These are phyloP conservation scores for Dysphania ambrosioides DNA, from an alignment of 148 eudicot genomes.

Conservation along the genomic window DNA sequence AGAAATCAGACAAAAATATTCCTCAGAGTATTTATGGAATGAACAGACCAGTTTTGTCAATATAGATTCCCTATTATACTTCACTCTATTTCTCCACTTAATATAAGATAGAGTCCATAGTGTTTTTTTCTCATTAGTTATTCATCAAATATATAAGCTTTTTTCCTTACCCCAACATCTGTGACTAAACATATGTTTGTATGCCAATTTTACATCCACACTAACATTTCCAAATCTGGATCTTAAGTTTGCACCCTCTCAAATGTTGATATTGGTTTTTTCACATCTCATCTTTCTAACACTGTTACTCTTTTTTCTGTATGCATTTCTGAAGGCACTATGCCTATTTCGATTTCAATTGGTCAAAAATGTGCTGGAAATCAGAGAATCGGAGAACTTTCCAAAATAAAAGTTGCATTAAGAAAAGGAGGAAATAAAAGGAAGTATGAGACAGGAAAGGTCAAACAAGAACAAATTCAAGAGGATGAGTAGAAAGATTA, in stretches of 20 bases:
- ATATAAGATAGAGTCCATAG: neutral
- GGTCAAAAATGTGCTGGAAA: neutral
- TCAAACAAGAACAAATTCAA: neutral
- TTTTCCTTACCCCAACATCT: neutral
- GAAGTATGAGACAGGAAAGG: too few relatives aligned
- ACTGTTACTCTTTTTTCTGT: neutral
- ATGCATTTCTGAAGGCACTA: neutral
- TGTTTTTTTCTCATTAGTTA: neutral
- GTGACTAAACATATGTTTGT: too few relatives aligned
- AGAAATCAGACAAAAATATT: slow-evolving; percentile 8
- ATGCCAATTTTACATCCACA: neutral
- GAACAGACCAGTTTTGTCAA: neutral
- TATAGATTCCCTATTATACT: neutral
- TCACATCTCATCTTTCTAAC: too few relatives aligned
- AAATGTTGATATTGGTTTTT: too few relatives aligned
- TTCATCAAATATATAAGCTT: too few relatives aligned
- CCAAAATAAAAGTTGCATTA: neutral
- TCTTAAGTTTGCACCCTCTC: neutral
- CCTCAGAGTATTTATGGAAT: neutral
- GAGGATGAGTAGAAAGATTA: neutral
- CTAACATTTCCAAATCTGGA: neutral
- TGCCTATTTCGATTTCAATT: neutral
- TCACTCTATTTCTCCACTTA: neutral
- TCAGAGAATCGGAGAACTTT: neutral
- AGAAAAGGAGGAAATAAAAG: neutral